Percentiles rank a stretch among this genome's conserved stretches.
These are phyloP conservation scores for Crithidia brevicula DNA, from an alignment of 208 protist genomes.

Conservation along the genomic window DNA sequence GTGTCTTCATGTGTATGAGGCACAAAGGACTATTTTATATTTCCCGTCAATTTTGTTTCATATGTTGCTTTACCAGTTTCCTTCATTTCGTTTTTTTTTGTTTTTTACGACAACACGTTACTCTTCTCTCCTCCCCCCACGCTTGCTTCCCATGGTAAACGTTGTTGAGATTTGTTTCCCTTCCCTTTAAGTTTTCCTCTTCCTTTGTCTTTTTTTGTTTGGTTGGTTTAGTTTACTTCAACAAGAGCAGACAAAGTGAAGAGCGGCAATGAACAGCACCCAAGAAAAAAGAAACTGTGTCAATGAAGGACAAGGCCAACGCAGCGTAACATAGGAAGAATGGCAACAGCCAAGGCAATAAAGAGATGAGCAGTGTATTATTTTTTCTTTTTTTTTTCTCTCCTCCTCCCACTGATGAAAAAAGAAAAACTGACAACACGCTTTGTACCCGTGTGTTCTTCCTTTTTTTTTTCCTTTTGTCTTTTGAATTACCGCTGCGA, in stretches of 20 bases:
- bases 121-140: too few species aligned
- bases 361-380: neutral
- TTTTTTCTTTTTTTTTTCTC: slow-evolving; percentile 14
- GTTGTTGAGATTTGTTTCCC: neutral
- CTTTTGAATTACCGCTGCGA: neutral
- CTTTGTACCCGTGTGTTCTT: neutral
- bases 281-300: neutral
- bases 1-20: slow-evolving; percentile 22
- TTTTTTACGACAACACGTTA: too few species aligned
- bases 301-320: neutral
- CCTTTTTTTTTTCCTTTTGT: neutral
- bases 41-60: too few species aligned
- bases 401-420: too few species aligned
- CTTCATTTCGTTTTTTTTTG: neutral
- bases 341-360: neutral
- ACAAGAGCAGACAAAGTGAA: neutral
- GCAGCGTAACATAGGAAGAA: neutral
- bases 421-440: neutral
- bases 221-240: neutral
- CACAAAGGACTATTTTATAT: too few species aligned
- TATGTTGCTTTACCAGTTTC: too few species aligned
- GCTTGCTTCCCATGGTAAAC: too few species aligned
- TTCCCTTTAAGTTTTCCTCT: neutral
- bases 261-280: neutral
- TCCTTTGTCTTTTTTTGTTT: neutral